Evolutionary conservation across 1,284 basidiomycete species (phyloP).

Genomic region (Rhodotorula sp.): DNA sequence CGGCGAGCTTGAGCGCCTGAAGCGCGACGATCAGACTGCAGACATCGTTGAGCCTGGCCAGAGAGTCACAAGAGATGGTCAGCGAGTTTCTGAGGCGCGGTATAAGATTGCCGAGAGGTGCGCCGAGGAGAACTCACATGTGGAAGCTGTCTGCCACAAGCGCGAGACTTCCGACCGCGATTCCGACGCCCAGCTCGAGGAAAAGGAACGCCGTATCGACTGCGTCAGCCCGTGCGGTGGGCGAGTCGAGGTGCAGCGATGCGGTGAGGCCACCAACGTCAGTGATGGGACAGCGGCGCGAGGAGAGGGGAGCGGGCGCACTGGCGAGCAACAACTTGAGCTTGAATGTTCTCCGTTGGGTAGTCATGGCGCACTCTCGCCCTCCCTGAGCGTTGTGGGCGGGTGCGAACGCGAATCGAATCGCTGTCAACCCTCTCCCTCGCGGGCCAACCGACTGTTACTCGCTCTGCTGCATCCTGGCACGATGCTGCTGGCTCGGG

Average conservation of each 20-base stretch:
- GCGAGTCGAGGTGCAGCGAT: slow-evolving; percentile 49
- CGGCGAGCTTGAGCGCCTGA: slow-evolving; percentile 74
- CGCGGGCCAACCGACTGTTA: too few relatives aligned
- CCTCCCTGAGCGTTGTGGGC: background rate
- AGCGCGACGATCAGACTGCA: slow-evolving; percentile 92
- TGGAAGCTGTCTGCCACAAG: slow-evolving; percentile 97
- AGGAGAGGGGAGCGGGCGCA: background rate
- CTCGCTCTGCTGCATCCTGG: too few relatives aligned
- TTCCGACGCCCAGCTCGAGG: slow-evolving; percentile 80
- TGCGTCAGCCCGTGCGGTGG: slow-evolving; percentile 62
- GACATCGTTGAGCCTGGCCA: slow-evolving; percentile 60
- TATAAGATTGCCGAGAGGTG: background rate
- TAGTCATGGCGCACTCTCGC: slow-evolving; percentile 1
- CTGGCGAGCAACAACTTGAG: slow-evolving; percentile 37
- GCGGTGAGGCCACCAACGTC: slow-evolving; percentile 44
- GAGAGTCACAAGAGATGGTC: background rate
- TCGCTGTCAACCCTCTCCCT: too few relatives aligned
- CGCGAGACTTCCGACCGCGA: slow-evolving; percentile 37
- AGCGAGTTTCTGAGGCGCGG: too few relatives aligned
- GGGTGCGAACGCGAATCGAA: too few relatives aligned
- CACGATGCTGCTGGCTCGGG: too few relatives aligned
- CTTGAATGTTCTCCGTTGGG: slow-evolving; percentile 30
- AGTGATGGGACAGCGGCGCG: background rate
- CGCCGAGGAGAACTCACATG: slow-evolving; percentile 63
- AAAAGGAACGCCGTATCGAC: slow-evolving; percentile 89